These are phyloP conservation scores for Tricholoma sp. DNA, from an alignment of 768 basidiomycete species.

Conservation along the genomic window DNA sequence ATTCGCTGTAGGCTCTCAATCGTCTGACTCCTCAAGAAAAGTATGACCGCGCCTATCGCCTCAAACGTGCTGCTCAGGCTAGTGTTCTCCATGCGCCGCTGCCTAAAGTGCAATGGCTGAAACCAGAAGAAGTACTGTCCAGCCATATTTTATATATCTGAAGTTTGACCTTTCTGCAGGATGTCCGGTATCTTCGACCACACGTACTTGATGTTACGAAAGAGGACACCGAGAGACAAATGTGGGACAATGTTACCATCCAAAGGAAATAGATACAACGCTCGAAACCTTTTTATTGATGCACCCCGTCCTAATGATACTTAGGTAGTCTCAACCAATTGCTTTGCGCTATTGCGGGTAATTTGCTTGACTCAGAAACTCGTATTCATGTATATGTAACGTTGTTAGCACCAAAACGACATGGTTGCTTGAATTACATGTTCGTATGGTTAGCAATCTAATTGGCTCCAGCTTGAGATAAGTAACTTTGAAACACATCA, in stretches of 20 bases:
- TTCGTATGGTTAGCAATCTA: no score
- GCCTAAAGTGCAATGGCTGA: conserved; percentile 77
- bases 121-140: conserved; percentile 61
- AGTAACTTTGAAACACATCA: no score
- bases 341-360: background rate
- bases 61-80: conserved; percentile 78
- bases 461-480: no score
- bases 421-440: no score
- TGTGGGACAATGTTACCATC: conserved; percentile 79
- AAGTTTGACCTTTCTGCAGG: conserved; percentile 42
- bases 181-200: conserved; percentile 82
- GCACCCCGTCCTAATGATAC: no score
- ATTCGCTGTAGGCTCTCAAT: conserved; percentile 58
- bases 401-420: no score
- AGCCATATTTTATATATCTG: background rate
- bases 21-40: conserved; percentile 75
- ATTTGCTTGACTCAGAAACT: background rate
- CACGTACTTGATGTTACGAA: conserved; percentile 65
- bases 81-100: conserved; percentile 76
- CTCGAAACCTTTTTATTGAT: background rate
- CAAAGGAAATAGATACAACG: conserved; percentile 51
- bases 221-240: conserved; percentile 71
- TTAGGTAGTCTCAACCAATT: background rate
- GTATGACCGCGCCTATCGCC: conserved; percentile 89
- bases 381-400: no score